Base-by-base conservation (phyloP, 176 grass and related monocot species). In the Rhipidocladum racemiflorum region DNA sequence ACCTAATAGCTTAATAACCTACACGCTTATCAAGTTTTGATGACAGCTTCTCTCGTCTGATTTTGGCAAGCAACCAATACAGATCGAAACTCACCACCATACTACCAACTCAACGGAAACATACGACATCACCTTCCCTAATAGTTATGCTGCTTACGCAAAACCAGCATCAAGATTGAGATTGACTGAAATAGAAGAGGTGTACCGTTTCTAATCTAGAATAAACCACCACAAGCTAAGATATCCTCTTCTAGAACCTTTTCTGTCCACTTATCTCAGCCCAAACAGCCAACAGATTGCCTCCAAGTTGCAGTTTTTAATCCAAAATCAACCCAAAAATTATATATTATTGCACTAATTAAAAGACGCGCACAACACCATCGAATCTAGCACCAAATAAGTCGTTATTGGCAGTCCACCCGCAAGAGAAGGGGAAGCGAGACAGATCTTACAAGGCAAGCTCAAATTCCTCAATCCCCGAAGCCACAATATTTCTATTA, bases 371-470 rank as follows among this genome's bases (percentile, higher is more conserved):
- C 10, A 56, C 59, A 7, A 21, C 48, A 76, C 10, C 61, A 59
- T 49, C 70, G 29, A 60, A 75, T 80, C 42, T 15, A 50, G 28
- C 9, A 61, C 11, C 20, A 74, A 74, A 51, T 34, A 65, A 45
- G 50, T 76, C 6, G 27, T 0, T 74, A 75, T 74, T 82, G 46
- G 64, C 46, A 81, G 25, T 24, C 30, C 42, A 66, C 23, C 9
- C 21, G 16, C 27, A 49, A 15, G 18, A 73, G 39, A 42, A 17
- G 4, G 21, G 43, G 2, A 15, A 63, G 70, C 36, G 38, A 8
- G 35, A 61, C 28, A 74, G 36, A 86, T 86, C 76, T 77, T 28
- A 60, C 20, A 91, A 82, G 39, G 75, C 50, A 65, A 75, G 24
- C 80, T 84, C 45, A 36, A 55, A 34, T 71, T 45, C 77, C 38